Base-by-base conservation (phyloP, 148 eudicot genomes). In the Fagopyrum tataricum region DNA sequence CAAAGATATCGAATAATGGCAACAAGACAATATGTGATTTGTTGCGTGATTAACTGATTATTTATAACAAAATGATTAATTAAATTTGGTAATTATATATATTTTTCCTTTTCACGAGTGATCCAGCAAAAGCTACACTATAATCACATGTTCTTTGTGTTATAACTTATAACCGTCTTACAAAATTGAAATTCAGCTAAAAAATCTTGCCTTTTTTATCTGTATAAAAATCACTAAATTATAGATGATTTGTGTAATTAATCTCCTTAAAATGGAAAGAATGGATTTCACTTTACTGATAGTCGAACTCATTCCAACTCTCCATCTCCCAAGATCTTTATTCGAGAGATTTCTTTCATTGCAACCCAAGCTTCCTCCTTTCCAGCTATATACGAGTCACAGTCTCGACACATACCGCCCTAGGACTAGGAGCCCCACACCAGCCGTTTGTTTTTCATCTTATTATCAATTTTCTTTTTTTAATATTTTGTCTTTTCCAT, bases 261-360 rank as follows among this genome's bases (percentile, higher is more conserved):
- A 3, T 39, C 66, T 39, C 66, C 66, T 39, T 5, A 44, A 42
- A 46, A 41, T 18, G 11, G 31, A 10, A 24, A 6, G 10, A 39
- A 9, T 20, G 53, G 55, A 14, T 44, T 20, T 44, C 7, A 31
- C 64, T 70, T 80, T 56, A 70, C 73, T 75, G 61, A 74, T 72
- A 67, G 73, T 77, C 72, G 77, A 72, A 26, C 31, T 26, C 31
- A 26, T 26, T 26, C 31, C 31, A 26, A 26, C 31, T 26, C 31
- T 26, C 31, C 31, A 52, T 67, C 71, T 39, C 6, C 37, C 1
- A 14, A 26, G 49, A 72, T 77, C 78, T 44, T 69, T 79, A 86
- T 76, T 86, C 87, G 78, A 72, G 62, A 82, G 87, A 83, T 85
- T 79, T 81, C 78, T 80, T 72, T 79, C 75, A 76, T 74, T 83